Conservation (phyloP, 805 yeast species). For the Danielia oregonensis region DNA sequence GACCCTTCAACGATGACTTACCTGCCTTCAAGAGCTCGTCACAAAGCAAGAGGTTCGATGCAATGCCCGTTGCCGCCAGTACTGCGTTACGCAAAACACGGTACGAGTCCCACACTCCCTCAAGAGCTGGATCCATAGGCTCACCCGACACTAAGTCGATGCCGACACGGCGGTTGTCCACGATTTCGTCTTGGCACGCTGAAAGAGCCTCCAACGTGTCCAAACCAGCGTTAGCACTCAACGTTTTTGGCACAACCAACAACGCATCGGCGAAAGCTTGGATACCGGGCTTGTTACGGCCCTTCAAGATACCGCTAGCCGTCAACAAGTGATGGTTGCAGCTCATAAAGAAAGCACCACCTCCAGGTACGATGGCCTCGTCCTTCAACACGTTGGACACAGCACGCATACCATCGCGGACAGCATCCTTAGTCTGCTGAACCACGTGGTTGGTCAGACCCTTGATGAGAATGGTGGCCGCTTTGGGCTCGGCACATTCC, state of each 20-base stretch:
- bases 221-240: constrained; percentile 87
- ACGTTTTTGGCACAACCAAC: constrained; percentile 87
- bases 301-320: constrained; percentile 57
- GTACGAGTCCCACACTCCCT: constrained; percentile 96
- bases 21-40: constrained; percentile 98
- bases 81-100: constrained; percentile 92
- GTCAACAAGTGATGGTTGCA: constrained; percentile 62
- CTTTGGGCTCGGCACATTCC: constrained; percentile 82
- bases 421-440: constrained; percentile 93
- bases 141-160: constrained; percentile 89
- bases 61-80: constrained; percentile 89
- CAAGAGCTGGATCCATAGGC: constrained; percentile 90
- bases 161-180: constrained; percentile 81
- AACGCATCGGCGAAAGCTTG: constrained; percentile 92
- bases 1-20: constrained; percentile 77
- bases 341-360: constrained; percentile 90
- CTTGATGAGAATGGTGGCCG: constrained; percentile 87
- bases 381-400: constrained; percentile 90
- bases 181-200: constrained; percentile 83
- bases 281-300: constrained; percentile 85
- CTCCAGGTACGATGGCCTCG: constrained; percentile 87
- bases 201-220: constrained; percentile 89
- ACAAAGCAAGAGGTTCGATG: constrained; percentile 86
- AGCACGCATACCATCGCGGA: constrained; percentile 94
- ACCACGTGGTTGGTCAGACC: constrained; percentile 89